Evolutionary conservation across 2,329 filamentous ascomycete genomes (phyloP).

Genomic region (Pseudogymnoascus sp.): DNA sequence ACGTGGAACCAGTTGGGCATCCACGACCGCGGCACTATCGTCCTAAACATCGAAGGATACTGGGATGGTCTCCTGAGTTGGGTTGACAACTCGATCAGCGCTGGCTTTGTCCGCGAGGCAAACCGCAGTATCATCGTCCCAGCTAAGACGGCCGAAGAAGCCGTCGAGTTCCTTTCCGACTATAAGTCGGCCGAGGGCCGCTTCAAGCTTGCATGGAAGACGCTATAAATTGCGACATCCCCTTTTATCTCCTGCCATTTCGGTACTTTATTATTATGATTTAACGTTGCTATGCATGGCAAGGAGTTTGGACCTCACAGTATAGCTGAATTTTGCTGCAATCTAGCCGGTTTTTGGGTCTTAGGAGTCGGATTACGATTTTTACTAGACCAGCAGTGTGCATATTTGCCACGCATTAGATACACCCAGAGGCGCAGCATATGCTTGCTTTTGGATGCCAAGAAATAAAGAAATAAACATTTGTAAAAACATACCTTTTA

Average conservation of each 20-base stretch:
- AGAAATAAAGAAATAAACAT: background rate
- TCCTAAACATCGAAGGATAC: constrained; percentile 84
- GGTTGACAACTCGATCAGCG: constrained; percentile 66
- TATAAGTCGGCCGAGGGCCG: constrained; percentile 71
- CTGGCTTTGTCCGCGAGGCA: constrained; percentile 65
- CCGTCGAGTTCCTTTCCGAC: constrained; percentile 58
- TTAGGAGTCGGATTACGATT: background rate
- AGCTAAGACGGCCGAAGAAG: constrained; percentile 62
- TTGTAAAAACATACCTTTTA: background rate
- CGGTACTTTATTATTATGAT: background rate
- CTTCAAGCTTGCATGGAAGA: constrained; percentile 75
- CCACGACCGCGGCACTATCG: constrained; percentile 67
- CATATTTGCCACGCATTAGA: background rate
- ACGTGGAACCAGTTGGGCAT: constrained; percentile 98
- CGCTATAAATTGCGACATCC: background rate
- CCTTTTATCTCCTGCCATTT: background rate
- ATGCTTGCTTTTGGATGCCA: background rate
- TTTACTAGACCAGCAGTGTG: background rate
- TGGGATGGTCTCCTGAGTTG: constrained; percentile 81
- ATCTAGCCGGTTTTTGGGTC: background rate
- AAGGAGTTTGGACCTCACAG: background rate
- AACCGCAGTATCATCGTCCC: constrained; percentile 74
- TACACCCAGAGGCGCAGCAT: background rate
- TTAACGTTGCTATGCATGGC: background rate
- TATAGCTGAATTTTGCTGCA: background rate